phyloP scores from a whole-genome alignment of 2,329 filamentous ascomycete species.

The Paracorniculantispora psalliotae region DNA sequence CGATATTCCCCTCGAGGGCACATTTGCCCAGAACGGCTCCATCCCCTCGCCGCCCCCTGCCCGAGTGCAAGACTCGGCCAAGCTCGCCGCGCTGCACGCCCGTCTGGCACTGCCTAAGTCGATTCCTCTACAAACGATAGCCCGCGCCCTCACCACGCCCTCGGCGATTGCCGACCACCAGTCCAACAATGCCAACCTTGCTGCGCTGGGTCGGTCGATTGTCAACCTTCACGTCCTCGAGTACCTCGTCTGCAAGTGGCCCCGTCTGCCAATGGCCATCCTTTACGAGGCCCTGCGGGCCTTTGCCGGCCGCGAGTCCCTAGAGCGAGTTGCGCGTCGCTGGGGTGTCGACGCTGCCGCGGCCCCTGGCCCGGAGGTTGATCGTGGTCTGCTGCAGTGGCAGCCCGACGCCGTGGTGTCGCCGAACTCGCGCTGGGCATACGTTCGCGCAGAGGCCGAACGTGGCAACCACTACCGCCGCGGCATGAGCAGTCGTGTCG shows the following conservation, averaged over 20 bases:
- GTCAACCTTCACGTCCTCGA: slow-evolving; percentile 87
- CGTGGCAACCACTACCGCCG: slow-evolving; percentile 49
- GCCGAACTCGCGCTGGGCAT: slow-evolving; percentile 46
- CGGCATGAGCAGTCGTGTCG: slow-evolving; percentile 69
- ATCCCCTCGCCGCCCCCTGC: slow-evolving; percentile 68
- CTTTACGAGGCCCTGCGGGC: slow-evolving; percentile 81
- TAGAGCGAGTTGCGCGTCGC: slow-evolving; percentile 68
- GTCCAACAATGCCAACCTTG: slow-evolving; percentile 86
- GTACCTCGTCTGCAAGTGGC: slow-evolving; percentile 82
- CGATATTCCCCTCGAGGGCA: slow-evolving; percentile 17
- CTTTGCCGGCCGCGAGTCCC: slow-evolving; percentile 70
- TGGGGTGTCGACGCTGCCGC: slow-evolving; percentile 93
- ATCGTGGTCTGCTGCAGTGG: slow-evolving; percentile 86
- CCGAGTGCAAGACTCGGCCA: slow-evolving; percentile 68
- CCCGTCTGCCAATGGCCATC: slow-evolving; percentile 83
- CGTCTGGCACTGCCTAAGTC: slow-evolving; percentile 76
- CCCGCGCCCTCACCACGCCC: slow-evolving; percentile 76
- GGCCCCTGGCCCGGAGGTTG: slow-evolving; percentile 83
- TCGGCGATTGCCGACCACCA: slow-evolving; percentile 73
- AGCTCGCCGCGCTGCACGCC: slow-evolving; percentile 87
- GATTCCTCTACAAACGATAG: slow-evolving; percentile 80
- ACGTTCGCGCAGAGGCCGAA: slow-evolving; percentile 45
- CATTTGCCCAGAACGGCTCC: slow-evolving; percentile 21
- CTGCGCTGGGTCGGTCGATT: slow-evolving; percentile 75
- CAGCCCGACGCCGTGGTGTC: slow-evolving; percentile 43